Evolutionary conservation across 148 eudicot species (phyloP), one percentile per base, ranked within the genome.

Genomic region (Hydrangea macrophylla): DNA sequence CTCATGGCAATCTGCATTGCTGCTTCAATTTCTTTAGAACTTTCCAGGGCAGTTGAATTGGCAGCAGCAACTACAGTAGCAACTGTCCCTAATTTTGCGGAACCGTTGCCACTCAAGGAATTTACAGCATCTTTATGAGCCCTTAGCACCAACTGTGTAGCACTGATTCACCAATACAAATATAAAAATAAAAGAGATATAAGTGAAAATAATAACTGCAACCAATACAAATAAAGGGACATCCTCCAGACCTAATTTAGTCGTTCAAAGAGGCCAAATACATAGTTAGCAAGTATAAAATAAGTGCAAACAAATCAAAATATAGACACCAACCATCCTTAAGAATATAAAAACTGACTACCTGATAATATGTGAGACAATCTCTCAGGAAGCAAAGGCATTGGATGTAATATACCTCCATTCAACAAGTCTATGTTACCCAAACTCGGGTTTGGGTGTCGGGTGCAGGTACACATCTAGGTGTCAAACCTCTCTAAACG

Each of bases 31-130:
- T 90, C 98, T 82, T 85, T 93, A 39, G 96, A 80, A 64, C 94
- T 82, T 79, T 93, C 96, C 62, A 79, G 68, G 22, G 98, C 85
- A 31, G 90, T 80, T 36, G 96, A 83, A 76, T 90, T 93, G 62
- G 98, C 98, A 80, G 96, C 96, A 76, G 96, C 89, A 67, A 93
- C 96, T n/a, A 93, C 98, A 28, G 98, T 84, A 64, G 96, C 96
- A 40, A 90, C 96, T 69, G 92, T 85, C 72, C 98, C 98, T 48
- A 88, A 80, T 73, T 69, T 82, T 67, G 96, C 72, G 48, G 95
- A 79, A 64, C 98, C 94, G 76, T 87, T 93, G 64, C 98, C 96
- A 77, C 95, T 84, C 67, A 93, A 82, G 67, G 92, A 86, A 77
- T 93, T 93, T 65, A 93, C 95, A 66, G 98, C 98, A 63, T 90